Base-by-base conservation (phyloP, 352 stramenopile genomes). In the Phytophthora agathidicida region DNA sequence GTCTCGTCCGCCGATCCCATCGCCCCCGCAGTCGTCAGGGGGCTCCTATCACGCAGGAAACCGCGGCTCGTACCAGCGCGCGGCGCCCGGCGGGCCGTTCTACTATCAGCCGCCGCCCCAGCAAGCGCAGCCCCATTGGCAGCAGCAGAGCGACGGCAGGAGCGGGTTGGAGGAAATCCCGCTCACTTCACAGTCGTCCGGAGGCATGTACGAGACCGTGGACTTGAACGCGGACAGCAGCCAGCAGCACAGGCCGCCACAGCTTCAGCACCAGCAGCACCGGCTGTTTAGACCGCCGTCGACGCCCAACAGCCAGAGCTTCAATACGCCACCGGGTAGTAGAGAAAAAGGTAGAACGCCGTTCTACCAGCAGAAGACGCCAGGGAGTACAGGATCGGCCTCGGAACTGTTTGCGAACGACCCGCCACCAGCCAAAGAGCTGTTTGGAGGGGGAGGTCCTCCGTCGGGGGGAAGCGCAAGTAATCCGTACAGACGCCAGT, bases 181-280 rank as follows among this genome's bases (percentile, higher is more conserved):
- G 31, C 68, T 73, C 26, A 65, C 68, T 3, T 66, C 65, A 8
- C 51, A 66, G 32, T 76, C 65, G 1, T 68, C 50, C 10, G 67
- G 70, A 27, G 51, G 37, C 17, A 56, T 61, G 20, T 82, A 82
- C 54, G 72, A 82, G 56, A 82, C 72, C 1, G 72, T 82, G 39
- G 72, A 82, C 35, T 56, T 82, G 17, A 65, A 70, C 42, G 65
- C 73, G 7, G 65, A 78, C 28, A 70, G 31, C 38, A 55, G 48
- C 36, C 53, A 70, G 9, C 53, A 59, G 22, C 53, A 54, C 5
- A 24, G 28, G 32, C 52, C 36, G 5, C 37, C 32, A 17, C 26
- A 31, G 7, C 35, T 41, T 7, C 23, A 44, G 13, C 45, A 32
- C 5, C 43, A 45, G 13, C 42, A 33, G 7, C 43, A 53, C 16